phyloP scores from a whole-genome alignment of 768 basidiomycete genomes.

The Cystobasidium ongulense region DNA sequence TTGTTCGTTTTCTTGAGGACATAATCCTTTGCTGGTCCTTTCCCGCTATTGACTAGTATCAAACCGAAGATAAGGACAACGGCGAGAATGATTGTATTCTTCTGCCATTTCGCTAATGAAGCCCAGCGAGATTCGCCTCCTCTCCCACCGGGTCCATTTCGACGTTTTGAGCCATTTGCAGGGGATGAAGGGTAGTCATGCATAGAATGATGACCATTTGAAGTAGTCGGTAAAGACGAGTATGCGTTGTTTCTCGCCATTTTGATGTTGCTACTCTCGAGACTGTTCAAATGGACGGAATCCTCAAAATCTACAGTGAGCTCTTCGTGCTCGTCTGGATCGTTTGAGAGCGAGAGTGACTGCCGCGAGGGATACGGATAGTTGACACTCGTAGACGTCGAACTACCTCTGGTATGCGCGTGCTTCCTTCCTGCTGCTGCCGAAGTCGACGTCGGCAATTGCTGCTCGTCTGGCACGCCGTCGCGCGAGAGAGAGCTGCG shows the following conservation, averaged over 20 bases:
- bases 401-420: background rate
- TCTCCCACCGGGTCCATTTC: background rate
- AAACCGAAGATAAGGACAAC: background rate
- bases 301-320: background rate
- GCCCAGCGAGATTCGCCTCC: background rate
- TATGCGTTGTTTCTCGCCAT: background rate
- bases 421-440: slow-evolving; percentile 2
- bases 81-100: background rate
- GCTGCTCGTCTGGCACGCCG: background rate
- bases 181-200: slow-evolving; percentile 3
- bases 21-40: slow-evolving; percentile 1
- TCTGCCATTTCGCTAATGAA: slow-evolving; percentile 20
- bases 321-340: background rate
- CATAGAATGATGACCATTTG: slow-evolving; percentile 2
- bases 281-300: slow-evolving; percentile 10
- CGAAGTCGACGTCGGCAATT: background rate
- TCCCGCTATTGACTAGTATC: background rate
- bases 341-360: background rate
- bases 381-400: background rate
- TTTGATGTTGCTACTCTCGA: background rate
- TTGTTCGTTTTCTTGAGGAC: background rate
- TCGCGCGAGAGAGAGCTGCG: background rate
- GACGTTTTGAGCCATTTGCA: background rate
- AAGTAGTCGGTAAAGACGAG: slow-evolving; percentile 1
- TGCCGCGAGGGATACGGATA: background rate